These are phyloP conservation scores for Poteriospumella lacustris DNA, from an alignment of 108 stramenopile species.

Conservation along the genomic window DNA sequence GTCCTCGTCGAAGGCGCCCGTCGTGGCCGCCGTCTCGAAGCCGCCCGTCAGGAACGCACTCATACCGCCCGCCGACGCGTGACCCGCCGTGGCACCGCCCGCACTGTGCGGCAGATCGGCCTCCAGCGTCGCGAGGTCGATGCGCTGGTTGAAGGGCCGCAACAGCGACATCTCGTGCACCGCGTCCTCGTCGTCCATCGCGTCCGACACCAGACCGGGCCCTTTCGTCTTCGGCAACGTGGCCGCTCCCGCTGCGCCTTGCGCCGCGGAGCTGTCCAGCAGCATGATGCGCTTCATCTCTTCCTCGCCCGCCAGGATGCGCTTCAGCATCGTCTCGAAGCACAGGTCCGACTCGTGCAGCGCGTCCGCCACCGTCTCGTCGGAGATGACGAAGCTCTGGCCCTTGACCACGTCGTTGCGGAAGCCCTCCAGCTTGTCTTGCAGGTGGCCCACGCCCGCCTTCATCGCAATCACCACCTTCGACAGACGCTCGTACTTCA, in stretches of 20 bases:
- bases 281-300: slow-evolving; percentile 34
- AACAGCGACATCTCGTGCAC: slow-evolving; percentile 40
- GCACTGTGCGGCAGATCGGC: slow-evolving; percentile 46
- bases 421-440: slow-evolving; percentile 61
- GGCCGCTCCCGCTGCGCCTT: slow-evolving; percentile 32
- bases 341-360: slow-evolving; percentile 57
- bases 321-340: slow-evolving; percentile 34
- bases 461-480: slow-evolving; percentile 60
- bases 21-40: background rate
- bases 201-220: background rate
- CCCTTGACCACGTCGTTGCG: slow-evolving; percentile 56
- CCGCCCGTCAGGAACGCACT: too few species aligned
- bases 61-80: too few species aligned
- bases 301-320: slow-evolving; percentile 44
- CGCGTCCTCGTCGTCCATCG: slow-evolving; percentile 14
- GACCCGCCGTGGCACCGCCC: too few species aligned
- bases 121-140: slow-evolving; percentile 51
- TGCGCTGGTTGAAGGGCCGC: slow-evolving; percentile 69
- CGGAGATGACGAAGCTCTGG: slow-evolving; percentile 40
- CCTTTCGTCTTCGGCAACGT: slow-evolving; percentile 34
- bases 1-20: slow-evolving; percentile 31
- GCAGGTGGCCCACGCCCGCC: slow-evolving; percentile 68
- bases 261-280: slow-evolving; percentile 6
- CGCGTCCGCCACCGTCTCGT: slow-evolving; percentile 58
- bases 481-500: slow-evolving; percentile 61